phyloP scores from a whole-genome alignment of 2,329 filamentous ascomycete genomes.

The Bipolaris bicolor region DNA sequence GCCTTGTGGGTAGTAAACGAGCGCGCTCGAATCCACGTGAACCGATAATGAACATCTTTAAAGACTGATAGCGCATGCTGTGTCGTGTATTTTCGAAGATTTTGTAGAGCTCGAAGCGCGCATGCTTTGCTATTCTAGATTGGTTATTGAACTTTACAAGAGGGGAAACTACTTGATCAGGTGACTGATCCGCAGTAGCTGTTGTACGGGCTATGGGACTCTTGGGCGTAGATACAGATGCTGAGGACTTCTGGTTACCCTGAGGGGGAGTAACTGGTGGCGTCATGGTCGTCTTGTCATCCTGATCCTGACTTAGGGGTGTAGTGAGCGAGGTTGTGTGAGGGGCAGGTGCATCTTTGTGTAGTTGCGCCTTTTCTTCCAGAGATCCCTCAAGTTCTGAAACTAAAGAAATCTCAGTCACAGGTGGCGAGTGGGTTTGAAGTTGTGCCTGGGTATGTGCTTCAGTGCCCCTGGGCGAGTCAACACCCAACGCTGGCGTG shows the following conservation, averaged over 20 bases:
- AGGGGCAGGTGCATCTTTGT: background rate
- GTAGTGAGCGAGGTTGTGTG: background rate
- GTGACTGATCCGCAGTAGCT: background rate
- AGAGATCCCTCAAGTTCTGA: background rate
- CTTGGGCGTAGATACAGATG: background rate
- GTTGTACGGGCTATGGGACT: background rate
- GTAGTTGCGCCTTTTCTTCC: background rate
- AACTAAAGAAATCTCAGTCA: background rate
- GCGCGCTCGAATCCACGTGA: slow-evolving; percentile 26
- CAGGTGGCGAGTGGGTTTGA: background rate
- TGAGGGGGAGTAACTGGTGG: background rate
- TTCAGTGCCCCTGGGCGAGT: background rate
- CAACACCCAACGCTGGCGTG: background rate
- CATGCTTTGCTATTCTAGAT: background rate
- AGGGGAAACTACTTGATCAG: background rate
- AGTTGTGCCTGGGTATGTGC: background rate
- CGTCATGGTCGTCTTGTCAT: background rate
- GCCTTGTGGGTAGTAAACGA: slow-evolving; percentile 17
- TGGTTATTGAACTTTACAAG: background rate
- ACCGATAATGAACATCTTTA: slow-evolving; percentile 13
- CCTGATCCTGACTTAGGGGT: background rate
- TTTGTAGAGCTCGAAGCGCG: slow-evolving; percentile 3
- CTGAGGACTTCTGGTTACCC: background rate
- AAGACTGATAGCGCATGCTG: slow-evolving; percentile 4
- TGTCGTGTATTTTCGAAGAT: slow-evolving; percentile 18